phyloP scores from a whole-genome alignment of 208 protist genomes.

The Leishmania guyanensis region DNA sequence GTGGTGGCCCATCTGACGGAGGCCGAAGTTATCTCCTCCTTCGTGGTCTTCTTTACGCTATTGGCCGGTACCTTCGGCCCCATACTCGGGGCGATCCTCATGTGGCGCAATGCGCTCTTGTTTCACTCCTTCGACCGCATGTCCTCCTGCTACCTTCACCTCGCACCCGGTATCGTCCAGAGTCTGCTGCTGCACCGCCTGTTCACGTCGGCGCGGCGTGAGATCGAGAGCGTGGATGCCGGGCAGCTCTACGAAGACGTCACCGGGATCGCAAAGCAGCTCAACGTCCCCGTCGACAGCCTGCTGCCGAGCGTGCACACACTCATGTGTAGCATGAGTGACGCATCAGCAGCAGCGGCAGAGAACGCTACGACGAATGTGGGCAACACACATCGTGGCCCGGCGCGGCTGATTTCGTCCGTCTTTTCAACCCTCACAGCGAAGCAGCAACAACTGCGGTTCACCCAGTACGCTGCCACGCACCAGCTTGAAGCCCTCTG shows the following conservation, averaged over 20 bases:
- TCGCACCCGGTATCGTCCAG: slow-evolving; percentile 57
- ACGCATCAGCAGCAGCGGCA: slow-evolving; percentile 7
- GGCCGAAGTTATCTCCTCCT: slow-evolving; percentile 47
- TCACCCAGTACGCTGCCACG: slow-evolving; percentile 34
- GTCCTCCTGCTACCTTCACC: slow-evolving; percentile 71
- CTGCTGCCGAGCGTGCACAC: slow-evolving; percentile 30
- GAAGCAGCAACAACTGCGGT: slow-evolving; percentile 24
- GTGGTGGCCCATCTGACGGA: slow-evolving; percentile 39
- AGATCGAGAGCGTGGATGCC: slow-evolving; percentile 43
- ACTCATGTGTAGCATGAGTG: slow-evolving; percentile 17
- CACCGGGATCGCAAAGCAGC: slow-evolving; percentile 20
- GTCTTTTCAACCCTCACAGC: slow-evolving; percentile 14
- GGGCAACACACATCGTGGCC: neutral
- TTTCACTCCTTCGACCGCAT: slow-evolving; percentile 77
- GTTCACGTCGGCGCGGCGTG: slow-evolving; percentile 45
- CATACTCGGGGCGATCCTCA: slow-evolving; percentile 58
- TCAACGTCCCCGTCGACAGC: slow-evolving; percentile 25
- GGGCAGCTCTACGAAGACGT: slow-evolving; percentile 34
- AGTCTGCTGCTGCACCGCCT: slow-evolving; percentile 57
- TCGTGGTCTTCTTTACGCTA: slow-evolving; percentile 58
- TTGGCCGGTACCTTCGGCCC: slow-evolving; percentile 62
- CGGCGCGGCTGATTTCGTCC: slow-evolving; percentile 15
- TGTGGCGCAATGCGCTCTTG: slow-evolving; percentile 76
- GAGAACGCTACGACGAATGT: slow-evolving; percentile 12
- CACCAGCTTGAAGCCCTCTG: slow-evolving; percentile 45